Percentiles rank a stretch among this genome's conserved stretches.
Evolutionary conservation across 495 filamentous ascomycete genomes (phyloP).

Genomic region (Penicillium malachiteum): DNA sequence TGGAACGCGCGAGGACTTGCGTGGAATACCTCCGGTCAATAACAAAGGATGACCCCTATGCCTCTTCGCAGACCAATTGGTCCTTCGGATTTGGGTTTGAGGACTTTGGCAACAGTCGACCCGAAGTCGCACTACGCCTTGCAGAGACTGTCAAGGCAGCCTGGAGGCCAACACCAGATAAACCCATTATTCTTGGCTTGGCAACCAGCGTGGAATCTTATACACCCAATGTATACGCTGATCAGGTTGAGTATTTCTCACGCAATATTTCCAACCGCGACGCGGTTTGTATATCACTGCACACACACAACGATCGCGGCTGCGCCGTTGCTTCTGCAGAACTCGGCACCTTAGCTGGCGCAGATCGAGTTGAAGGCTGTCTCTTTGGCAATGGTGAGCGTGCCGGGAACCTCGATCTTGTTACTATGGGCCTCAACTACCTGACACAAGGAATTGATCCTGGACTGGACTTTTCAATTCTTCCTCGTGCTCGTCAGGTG

Average conservation of each 20-base stretch:
- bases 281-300: conserved; percentile 69
- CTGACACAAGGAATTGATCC: conserved; percentile 86
- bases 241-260: conserved; percentile 87
- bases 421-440: conserved; percentile 83
- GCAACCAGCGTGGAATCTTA: conserved; percentile 86
- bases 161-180: conserved; percentile 72
- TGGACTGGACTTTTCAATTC: conserved; percentile 76
- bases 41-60: conserved; percentile 77
- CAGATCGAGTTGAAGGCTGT: conserved; percentile 82
- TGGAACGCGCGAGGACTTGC: conserved; percentile 73
- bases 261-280: conserved; percentile 54
- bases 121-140: conserved; percentile 70
- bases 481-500: conserved; percentile 69
- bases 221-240: conserved; percentile 86
- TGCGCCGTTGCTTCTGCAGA: conserved; percentile 80
- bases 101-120: conserved; percentile 77
- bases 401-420: conserved; percentile 92
- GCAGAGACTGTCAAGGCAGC: conserved; percentile 85
- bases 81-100: conserved; percentile 85
- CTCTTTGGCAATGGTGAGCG: conserved; percentile 89
- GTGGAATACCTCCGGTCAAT: conserved; percentile 54
- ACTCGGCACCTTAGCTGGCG: conserved; percentile 84
- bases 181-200: conserved; percentile 87
- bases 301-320: conserved; percentile 86
- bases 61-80: conserved; percentile 65